Percentiles rank a stretch among this genome's conserved stretches.
These are phyloP conservation scores for Aspergillus panamensis DNA, from an alignment of 495 filamentous ascomycete species.

Conservation along the genomic window DNA sequence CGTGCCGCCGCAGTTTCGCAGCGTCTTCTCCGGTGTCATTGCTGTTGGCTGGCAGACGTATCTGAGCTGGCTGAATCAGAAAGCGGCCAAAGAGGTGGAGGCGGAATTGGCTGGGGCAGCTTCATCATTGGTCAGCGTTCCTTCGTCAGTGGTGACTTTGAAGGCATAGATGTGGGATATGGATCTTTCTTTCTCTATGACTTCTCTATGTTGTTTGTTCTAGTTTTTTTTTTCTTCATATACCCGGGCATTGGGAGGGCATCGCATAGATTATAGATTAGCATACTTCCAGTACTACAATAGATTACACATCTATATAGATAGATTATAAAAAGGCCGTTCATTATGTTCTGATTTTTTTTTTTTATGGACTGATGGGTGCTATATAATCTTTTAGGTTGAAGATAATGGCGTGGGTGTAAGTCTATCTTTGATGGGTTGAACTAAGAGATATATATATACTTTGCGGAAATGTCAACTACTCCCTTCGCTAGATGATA, in stretches of 20 bases:
- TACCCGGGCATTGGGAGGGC: constrained; percentile 5
- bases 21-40: constrained; percentile 69
- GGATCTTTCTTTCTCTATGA: neutral
- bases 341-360: too few species aligned
- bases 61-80: constrained; percentile 74
- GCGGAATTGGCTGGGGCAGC: constrained; percentile 28
- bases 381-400: too few species aligned
- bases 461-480: too few species aligned
- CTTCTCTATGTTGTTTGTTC: neutral
- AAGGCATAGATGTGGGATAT: constrained; percentile 22
- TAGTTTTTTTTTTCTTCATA: constrained; percentile 6
- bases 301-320: neutral
- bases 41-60: constrained; percentile 93
- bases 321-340: too few species aligned
- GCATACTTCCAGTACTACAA: neutral
- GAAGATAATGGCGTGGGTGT: too few species aligned
- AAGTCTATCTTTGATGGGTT: too few species aligned
- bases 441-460: too few species aligned
- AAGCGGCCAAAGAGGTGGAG: constrained; percentile 57
- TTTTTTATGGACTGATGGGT: too few species aligned
- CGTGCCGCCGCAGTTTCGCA: constrained; percentile 71
- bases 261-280: constrained; percentile 19
- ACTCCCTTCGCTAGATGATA: too few species aligned
- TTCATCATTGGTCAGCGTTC: constrained; percentile 11
- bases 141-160: constrained; percentile 20